Conservation (phyloP, 257 asterid genomes). For the Parsonsia alboflavescens region DNA sequence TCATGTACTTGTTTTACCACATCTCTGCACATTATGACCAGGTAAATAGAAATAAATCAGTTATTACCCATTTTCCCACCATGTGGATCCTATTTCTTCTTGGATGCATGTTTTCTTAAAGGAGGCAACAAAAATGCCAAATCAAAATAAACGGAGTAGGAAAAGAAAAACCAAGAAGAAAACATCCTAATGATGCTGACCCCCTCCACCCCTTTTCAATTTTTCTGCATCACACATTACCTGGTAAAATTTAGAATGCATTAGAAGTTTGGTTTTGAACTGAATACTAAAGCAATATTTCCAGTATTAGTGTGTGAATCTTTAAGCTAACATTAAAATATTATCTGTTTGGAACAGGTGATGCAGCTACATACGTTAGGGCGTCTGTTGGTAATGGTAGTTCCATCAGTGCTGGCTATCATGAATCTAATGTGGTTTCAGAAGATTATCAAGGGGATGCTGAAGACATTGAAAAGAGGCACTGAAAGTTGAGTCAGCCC, state of each 20-base stretch:
- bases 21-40: slow-evolving; percentile 36
- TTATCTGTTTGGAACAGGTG: slow-evolving; percentile 38
- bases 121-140: background rate
- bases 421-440: slow-evolving; percentile 72
- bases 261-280: background rate
- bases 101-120: background rate
- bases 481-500: slow-evolving; percentile 11
- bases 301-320: background rate
- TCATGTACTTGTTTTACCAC: slow-evolving; percentile 55
- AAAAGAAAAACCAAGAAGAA: background rate
- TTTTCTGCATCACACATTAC: too few relatives aligned
- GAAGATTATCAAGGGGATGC: slow-evolving; percentile 59
- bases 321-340: background rate
- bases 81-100: background rate
- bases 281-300: background rate
- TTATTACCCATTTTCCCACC: background rate
- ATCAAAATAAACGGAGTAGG: background rate
- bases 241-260: background rate
- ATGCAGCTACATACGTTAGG: slow-evolving; percentile 43
- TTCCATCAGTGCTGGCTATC: slow-evolving; percentile 40
- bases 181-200: background rate
- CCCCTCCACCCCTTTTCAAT: background rate
- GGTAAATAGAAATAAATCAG: slow-evolving; percentile 31
- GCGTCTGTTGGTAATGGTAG: slow-evolving; percentile 26
- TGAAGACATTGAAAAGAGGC: slow-evolving; percentile 60